A percentile compares a stretch with the other conserved stretches of the same genome.
phyloP scores from a whole-genome alignment of 441 rosid species.

The Iberis amara region DNA sequence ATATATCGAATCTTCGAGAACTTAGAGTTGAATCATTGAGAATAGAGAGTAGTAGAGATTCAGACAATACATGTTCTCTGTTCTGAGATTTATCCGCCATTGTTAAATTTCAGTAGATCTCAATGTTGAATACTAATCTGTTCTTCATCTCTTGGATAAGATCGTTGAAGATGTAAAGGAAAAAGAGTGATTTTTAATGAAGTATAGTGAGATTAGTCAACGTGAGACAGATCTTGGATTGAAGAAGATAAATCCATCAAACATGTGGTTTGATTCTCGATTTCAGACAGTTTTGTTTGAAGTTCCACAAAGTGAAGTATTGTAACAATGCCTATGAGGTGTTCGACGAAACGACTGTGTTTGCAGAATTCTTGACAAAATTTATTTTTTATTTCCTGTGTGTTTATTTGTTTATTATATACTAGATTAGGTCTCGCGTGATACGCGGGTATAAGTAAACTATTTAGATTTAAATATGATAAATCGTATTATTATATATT shows the following conservation, averaged over 20 bases:
- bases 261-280: neutral
- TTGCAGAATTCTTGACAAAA: no score
- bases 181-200: neutral
- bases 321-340: neutral
- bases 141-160: neutral
- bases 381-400: neutral
- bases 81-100: conserved; percentile 26
- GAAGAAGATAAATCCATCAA: neutral
- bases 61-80: conserved; percentile 38
- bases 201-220: conserved; percentile 6
- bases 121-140: neutral
- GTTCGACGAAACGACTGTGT: neutral
- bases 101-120: conserved; percentile 8
- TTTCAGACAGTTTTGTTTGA: neutral
- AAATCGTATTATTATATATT: no score
- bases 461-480: no score
- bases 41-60: conserved; percentile 48
- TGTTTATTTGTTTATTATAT: neutral
- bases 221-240: neutral
- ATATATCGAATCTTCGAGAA: conserved; percentile 48
- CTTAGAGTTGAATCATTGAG: conserved; percentile 46
- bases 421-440: no score
- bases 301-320: neutral
- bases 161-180: neutral
- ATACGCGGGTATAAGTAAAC: no score